Percentiles rank a stretch among this genome's conserved stretches.
phyloP scores from a whole-genome alignment of 257 asterid genomes.

The Ophiorrhiza pumila region DNA sequence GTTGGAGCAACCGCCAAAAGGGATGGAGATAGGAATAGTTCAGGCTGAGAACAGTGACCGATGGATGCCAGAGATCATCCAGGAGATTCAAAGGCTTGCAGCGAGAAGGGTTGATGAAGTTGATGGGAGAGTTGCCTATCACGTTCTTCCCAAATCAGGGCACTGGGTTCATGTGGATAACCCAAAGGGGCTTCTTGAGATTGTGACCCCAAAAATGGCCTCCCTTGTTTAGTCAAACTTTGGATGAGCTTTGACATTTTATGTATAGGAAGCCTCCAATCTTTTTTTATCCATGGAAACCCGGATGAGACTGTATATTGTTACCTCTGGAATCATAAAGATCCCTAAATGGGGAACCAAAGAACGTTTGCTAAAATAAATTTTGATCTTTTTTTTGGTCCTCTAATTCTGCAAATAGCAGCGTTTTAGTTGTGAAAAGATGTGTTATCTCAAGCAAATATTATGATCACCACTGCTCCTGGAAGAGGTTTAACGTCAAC shows the following conservation, averaged over 20 bases:
- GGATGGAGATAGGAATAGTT: slow-evolving; percentile 64
- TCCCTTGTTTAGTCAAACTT: slow-evolving; percentile 37
- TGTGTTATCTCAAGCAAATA: not conserved
- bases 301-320: not conserved
- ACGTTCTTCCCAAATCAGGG: slow-evolving; percentile 77
- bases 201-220: slow-evolving; percentile 68
- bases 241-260: not conserved
- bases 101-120: slow-evolving; percentile 34
- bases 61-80: slow-evolving; percentile 56
- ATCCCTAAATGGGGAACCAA: too few species aligned
- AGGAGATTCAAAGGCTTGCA: slow-evolving; percentile 47
- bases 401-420: too few species aligned
- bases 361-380: too few species aligned
- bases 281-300: not conserved
- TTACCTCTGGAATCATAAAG: too few species aligned
- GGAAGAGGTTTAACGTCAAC: not conserved
- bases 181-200: slow-evolving; percentile 85
- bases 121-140: slow-evolving; percentile 56
- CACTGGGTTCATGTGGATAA: slow-evolving; percentile 99
- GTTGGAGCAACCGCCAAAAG: slow-evolving; percentile 63
- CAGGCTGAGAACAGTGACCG: slow-evolving; percentile 90
- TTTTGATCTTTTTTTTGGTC: too few species aligned
- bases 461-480: not conserved
- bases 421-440: not conserved
- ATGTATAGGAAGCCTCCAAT: not conserved